Percentiles rank a stretch among this genome's conserved stretches.
Conservation (phyloP, 2,329 filamentous ascomycete genomes). For the Biscogniauxia sp. region DNA sequence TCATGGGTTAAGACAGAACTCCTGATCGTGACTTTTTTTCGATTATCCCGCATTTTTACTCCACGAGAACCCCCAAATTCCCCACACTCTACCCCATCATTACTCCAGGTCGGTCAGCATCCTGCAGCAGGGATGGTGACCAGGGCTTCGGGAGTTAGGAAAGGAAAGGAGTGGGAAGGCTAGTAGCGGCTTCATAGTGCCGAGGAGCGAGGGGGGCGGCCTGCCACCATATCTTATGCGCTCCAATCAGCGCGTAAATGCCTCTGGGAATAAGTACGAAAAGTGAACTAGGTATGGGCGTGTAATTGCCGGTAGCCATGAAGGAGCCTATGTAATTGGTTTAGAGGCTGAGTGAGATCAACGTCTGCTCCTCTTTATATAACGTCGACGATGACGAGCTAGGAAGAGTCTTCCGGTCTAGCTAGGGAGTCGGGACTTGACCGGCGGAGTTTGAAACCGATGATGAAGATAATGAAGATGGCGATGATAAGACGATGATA, state of each 20-base stretch:
- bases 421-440: background rate
- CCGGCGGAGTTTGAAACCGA: no score
- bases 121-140: background rate
- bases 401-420: background rate
- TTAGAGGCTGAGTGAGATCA: background rate
- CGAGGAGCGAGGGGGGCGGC: background rate
- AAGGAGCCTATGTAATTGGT: background rate
- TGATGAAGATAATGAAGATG: no score
- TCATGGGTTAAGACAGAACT: background rate
- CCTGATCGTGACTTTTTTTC: background rate
- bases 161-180: background rate
- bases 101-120: background rate
- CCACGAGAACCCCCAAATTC: background rate
- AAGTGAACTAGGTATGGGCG: background rate
- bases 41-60: background rate
- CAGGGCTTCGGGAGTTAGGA: background rate
- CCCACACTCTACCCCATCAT: background rate
- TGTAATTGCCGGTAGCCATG: background rate
- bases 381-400: background rate
- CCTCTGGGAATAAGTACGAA: background rate
- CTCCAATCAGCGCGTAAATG: background rate
- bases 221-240: background rate
- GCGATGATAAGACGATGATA: no score
- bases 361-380: background rate
- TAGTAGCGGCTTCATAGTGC: background rate